Evolutionary conservation across 2,329 filamentous ascomycete species (phyloP).

Genomic region (Paraphaeosphaeria sporulosa): DNA sequence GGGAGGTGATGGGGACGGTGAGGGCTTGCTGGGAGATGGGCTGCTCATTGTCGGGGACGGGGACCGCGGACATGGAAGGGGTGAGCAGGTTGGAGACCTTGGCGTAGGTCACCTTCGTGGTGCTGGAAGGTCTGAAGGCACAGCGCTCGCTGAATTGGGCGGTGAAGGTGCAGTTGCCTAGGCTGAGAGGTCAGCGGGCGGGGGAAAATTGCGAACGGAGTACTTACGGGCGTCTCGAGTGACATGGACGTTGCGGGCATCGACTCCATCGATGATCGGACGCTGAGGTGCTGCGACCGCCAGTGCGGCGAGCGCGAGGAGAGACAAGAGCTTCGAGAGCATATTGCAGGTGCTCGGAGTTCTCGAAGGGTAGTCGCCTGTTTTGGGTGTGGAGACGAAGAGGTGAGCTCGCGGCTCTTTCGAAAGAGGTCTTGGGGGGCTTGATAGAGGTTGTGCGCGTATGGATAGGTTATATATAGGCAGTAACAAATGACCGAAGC

Average conservation of each 20-base stretch:
- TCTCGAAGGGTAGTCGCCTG: not conserved
- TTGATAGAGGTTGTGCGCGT: not conserved
- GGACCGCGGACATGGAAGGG: not conserved
- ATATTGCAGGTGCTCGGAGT: not conserved
- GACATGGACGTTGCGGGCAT: not conserved
- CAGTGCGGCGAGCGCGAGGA: not conserved
- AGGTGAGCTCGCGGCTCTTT: not conserved
- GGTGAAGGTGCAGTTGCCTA: conserved; percentile 3
- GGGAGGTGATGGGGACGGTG: not conserved
- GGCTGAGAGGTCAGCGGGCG: not conserved
- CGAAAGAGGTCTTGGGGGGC: not conserved
- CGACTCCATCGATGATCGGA: too few species aligned
- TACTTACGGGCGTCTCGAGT: conserved; percentile 2
- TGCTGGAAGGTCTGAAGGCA: not conserved
- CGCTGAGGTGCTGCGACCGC: not conserved
- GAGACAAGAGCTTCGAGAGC: not conserved
- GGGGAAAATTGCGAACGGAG: not conserved
- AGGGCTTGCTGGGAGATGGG: not conserved
- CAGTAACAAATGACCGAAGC: not conserved
- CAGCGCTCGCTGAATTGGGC: not conserved
- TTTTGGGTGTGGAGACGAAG: too few species aligned
- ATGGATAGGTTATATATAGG: not conserved
- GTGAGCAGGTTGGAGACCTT: conserved; percentile 5
- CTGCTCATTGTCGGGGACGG: not conserved
- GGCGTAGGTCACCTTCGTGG: not conserved